phyloP scores from a whole-genome alignment of 805 yeast species.

The Jamesozyma jinghongensis region DNA sequence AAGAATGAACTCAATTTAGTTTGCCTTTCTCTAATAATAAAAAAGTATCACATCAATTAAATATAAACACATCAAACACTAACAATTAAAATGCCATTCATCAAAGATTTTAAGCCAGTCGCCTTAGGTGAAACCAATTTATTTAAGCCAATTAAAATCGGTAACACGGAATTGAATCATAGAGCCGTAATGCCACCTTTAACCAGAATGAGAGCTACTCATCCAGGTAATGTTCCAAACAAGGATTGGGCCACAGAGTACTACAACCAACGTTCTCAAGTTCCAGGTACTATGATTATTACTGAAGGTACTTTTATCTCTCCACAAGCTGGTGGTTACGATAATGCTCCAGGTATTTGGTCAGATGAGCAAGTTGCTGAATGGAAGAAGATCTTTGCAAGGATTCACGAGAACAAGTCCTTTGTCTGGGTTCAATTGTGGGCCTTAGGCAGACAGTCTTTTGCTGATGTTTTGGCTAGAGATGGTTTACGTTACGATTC shows the following conservation, averaged over 20 bases:
- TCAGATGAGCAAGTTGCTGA: slow-evolving; percentile 36
- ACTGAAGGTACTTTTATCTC: slow-evolving; percentile 52
- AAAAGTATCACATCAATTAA: no score
- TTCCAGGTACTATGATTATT: slow-evolving; percentile 50
- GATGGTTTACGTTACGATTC: slow-evolving; percentile 32
- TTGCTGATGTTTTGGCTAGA: slow-evolving; percentile 30
- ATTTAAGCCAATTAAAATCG: slow-evolving; percentile 30
- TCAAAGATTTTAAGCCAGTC: slow-evolving; percentile 19
- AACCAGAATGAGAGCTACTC: slow-evolving; percentile 34
- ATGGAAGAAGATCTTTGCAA: slow-evolving; percentile 41
- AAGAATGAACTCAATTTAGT: no score
- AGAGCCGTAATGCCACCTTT: slow-evolving; percentile 37
- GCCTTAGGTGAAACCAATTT: slow-evolving; percentile 29
- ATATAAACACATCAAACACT: no score
- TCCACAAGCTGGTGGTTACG: slow-evolving; percentile 1
- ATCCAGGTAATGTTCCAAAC: slow-evolving; percentile 35
- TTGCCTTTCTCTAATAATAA: no score
- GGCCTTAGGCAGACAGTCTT: slow-evolving; percentile 39
- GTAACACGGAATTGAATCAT: slow-evolving; percentile 13
- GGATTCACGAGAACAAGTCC: slow-evolving; percentile 43
- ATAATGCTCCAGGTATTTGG: slow-evolving; percentile 42
- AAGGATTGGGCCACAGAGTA: slow-evolving; percentile 38
- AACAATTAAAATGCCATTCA: slow-evolving; percentile 10
- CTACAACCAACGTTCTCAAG: slow-evolving; percentile 45
- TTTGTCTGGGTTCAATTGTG: slow-evolving; percentile 43